These are phyloP conservation scores for Cucurbita pepo DNA, from an alignment of 306 rosid genomes.

Conservation along the genomic window DNA sequence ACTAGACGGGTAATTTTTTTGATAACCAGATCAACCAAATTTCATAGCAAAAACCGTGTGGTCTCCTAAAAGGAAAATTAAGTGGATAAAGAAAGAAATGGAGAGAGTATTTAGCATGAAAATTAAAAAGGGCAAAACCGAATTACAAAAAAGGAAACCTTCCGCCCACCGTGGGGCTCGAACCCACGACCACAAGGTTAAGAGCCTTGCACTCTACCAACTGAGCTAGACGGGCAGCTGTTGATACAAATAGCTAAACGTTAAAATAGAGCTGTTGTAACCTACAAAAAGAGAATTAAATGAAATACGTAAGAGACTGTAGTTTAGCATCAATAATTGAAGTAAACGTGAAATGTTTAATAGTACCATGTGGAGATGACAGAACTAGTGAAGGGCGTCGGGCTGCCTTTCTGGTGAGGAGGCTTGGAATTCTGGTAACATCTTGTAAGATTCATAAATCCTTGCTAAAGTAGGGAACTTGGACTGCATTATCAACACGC, in stretches of 20 bases:
- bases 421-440: slow-evolving; percentile 23
- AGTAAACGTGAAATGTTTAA: not conserved
- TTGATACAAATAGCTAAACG: not conserved
- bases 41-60: not conserved
- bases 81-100: not conserved
- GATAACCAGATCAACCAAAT: no score
- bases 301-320: not conserved
- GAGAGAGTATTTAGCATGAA: not conserved
- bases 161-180: not conserved
- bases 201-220: no score
- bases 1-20: not conserved
- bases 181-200: no score
- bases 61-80: not conserved
- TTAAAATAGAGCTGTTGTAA: not conserved
- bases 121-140: no score
- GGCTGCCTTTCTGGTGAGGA: slow-evolving; percentile 32
- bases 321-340: not conserved
- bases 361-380: not conserved
- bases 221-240: no score
- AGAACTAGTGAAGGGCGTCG: slow-evolving; percentile 10
- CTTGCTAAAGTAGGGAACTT: slow-evolving; percentile 25
- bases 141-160: not conserved
- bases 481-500: slow-evolving; percentile 20
- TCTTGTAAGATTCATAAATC: slow-evolving; percentile 25
- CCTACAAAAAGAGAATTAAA: not conserved